Evolutionary conservation across 352 stramenopile species (phyloP), one percentile per base, ranked within the genome.

Genomic region (Globisporangium perplexum): DNA sequence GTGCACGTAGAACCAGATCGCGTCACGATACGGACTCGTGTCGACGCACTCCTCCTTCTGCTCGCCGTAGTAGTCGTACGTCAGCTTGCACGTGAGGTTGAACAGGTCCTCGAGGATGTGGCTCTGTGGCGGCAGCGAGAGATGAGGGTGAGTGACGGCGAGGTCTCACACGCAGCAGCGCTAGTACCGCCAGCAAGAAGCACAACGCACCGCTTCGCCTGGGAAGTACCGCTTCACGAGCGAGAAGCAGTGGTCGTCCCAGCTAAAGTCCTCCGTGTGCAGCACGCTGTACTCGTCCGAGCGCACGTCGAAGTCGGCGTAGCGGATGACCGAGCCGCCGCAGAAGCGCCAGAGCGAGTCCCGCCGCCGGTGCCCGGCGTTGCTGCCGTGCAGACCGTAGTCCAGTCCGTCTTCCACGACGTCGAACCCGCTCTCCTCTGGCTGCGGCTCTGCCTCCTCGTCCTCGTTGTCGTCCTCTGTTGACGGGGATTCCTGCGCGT

Each of bases 1-100:
- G 57, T 93, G 84, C 18, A 93, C 83, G 39, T 93, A 95, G 63
- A 90, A 92, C 83, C 84, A 93, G 30, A 95, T 86, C 50, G 84
- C 84, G 43, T 85, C 70, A 22, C 83, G 84, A 64, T 90, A 95
- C 45, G 84, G 80, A 47, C 63, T 79, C 28, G 84, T 95, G 71
- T 95, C 83, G 41, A 93, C 60, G 38, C 66, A 70, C 26, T 74
- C 62, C 31, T 84, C 72, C 24, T 83, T 79, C 28, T 87, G 53
- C 30, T 57, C 50, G 36, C 83, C 81, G 38, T 86, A 88, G 63
- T 68, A 88, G 42, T 89, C 73, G 59, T 94, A 93, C 50, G 84
- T 94, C 15, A 94, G 66, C 62, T 88, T 90, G 65, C 63, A 74
- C n/a, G 78, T 92, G 33, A 93, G 52, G 53, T 95, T 91, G 63